Evolutionary conservation across 306 rosid species (phyloP).

Genomic region (Prunus fruticosa): DNA sequence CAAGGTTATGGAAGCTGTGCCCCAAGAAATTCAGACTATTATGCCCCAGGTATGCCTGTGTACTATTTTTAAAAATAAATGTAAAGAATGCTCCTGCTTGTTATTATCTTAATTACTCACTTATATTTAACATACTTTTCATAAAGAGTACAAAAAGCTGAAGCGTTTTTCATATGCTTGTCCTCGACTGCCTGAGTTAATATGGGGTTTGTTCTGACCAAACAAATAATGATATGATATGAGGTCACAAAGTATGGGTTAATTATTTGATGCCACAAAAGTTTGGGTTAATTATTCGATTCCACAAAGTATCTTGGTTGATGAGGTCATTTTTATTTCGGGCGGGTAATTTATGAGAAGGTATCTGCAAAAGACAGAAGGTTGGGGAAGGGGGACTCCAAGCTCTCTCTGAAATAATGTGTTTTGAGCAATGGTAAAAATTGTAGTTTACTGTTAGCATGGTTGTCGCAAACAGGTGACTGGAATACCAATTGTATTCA

Average conservation of each 20-base stretch:
- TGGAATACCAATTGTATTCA: constrained; percentile 86
- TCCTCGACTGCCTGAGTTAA: not conserved
- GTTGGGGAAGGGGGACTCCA: not conserved
- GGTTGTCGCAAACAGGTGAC: constrained; percentile 57
- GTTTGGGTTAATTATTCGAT: not conserved
- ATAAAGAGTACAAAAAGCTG: not conserved
- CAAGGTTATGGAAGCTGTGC: constrained; percentile 78
- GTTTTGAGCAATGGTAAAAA: not conserved
- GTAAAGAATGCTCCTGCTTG: not conserved
- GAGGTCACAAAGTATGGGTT: not conserved
- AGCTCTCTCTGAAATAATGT: not conserved
- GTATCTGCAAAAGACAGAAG: not conserved
- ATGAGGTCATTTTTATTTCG: not conserved
- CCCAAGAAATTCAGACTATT: constrained; percentile 76
- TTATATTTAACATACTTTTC: not conserved
- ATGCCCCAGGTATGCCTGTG: constrained; percentile 71
- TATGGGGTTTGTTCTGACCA: not conserved
- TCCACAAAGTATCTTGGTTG: not conserved
- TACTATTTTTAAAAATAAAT: not conserved
- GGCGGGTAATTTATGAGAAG: not conserved
- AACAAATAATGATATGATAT: not conserved
- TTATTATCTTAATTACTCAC: not conserved
- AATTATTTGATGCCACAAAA: not conserved
- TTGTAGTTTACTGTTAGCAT: constrained; percentile 1
- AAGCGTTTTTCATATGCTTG: not conserved